Evolutionary conservation across 768 basidiomycete species (phyloP).

Genomic region (Amanita molliuscula): DNA sequence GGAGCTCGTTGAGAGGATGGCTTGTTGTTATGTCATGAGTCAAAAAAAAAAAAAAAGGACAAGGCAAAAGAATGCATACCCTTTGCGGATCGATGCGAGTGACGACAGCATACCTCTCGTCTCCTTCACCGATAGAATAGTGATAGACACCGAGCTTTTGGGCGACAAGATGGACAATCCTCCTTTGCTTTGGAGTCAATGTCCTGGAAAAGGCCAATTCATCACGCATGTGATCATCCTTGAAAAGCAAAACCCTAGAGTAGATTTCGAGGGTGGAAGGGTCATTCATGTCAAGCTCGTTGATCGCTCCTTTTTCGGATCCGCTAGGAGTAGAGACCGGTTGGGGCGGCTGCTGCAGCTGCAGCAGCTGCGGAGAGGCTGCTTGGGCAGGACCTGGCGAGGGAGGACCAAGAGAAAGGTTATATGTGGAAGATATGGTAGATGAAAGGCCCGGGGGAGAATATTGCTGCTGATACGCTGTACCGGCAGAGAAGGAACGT

Average conservation of each 20-base stretch:
- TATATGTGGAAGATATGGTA: conserved; percentile 34
- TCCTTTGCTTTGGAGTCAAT: conserved; percentile 73
- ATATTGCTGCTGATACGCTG: conserved; percentile 49
- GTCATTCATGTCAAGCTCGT: conserved; percentile 93
- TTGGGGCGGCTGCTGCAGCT: conserved; percentile 22
- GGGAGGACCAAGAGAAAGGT: conserved; percentile 33
- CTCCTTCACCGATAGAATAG: conserved; percentile 87
- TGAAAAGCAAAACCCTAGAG: conserved; percentile 92
- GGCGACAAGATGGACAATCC: conserved; percentile 92
- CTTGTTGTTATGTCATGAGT: conserved; percentile 24
- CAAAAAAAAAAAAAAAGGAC: conserved; percentile 2
- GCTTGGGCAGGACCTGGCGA: conserved; percentile 39
- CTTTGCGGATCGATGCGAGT: conserved; percentile 81
- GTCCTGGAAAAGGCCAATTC: conserved; percentile 94
- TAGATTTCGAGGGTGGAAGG: conserved; percentile 95
- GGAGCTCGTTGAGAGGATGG: conserved; percentile 36
- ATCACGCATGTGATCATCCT: conserved; percentile 94
- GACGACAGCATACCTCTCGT: conserved; percentile 89
- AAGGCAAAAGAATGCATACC: conserved; percentile 31
- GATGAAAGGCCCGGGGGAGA: conserved; percentile 48
- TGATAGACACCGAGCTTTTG: conserved; percentile 95
- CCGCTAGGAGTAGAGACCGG: conserved; percentile 50
- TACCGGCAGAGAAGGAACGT: conserved; percentile 60
- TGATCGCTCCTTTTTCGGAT: conserved; percentile 50
- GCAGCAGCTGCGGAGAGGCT: background rate